phyloP scores from a whole-genome alignment of 331 rosid genomes.

The Acacia pycnantha region DNA sequence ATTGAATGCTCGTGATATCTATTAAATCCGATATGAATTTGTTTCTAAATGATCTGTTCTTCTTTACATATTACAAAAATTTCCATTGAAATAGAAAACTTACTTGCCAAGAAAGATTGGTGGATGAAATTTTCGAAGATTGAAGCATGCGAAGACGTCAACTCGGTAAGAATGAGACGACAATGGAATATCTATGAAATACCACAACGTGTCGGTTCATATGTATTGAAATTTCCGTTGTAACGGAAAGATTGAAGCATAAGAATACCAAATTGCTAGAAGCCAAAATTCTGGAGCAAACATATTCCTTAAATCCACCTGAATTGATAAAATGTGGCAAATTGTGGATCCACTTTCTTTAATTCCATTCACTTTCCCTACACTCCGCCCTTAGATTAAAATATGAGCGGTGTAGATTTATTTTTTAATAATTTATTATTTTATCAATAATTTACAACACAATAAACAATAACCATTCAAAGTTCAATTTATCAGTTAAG shows the following conservation, averaged over 20 bases:
- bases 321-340: too few relatives aligned
- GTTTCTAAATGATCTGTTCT: not conserved
- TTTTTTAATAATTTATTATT: too few relatives aligned
- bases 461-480: too few relatives aligned
- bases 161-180: not conserved
- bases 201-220: not conserved
- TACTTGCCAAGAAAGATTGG: constrained; percentile 27
- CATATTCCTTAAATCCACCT: too few relatives aligned
- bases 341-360: too few relatives aligned
- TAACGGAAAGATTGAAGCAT: not conserved
- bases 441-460: too few relatives aligned
- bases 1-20: not conserved
- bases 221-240: not conserved
- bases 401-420: too few relatives aligned
- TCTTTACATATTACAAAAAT: not conserved
- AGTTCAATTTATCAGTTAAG: too few relatives aligned
- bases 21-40: not conserved
- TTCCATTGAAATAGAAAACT: constrained; percentile 12
- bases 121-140: constrained; percentile 32
- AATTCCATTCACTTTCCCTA: too few relatives aligned
- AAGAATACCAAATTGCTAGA: not conserved
- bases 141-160: not conserved
- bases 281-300: not conserved
- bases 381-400: too few relatives aligned
- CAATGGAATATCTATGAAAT: not conserved